phyloP scores from a whole-genome alignment of 2,329 filamentous ascomycete genomes.

The Neurospora sp. region DNA sequence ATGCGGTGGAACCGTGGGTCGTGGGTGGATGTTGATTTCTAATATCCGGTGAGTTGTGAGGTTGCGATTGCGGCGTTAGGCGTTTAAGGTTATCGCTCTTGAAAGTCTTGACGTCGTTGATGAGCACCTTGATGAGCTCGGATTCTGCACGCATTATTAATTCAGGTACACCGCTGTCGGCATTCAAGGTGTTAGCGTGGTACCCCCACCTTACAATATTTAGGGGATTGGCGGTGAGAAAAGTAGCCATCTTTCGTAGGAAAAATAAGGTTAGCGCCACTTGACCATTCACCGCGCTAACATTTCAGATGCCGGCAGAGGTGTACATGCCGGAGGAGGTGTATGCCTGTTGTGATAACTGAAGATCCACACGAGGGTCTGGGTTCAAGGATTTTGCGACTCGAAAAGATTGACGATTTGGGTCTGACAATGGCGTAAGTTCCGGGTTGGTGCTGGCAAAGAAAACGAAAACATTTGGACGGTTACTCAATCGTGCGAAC shows the following conservation, averaged over 20 bases:
- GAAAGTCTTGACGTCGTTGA: background rate
- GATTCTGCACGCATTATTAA: background rate
- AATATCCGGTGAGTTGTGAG: background rate
- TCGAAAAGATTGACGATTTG: background rate
- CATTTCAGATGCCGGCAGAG: too few species aligned
- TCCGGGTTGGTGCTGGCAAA: background rate
- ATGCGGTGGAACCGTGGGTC: background rate
- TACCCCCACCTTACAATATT: background rate
- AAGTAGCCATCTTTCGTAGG: background rate
- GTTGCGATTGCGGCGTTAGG: background rate
- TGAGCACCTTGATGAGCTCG: background rate
- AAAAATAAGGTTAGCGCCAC: too few species aligned
- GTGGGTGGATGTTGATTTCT: background rate
- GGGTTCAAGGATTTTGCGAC: background rate
- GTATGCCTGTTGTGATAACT: background rate
- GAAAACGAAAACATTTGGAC: background rate
- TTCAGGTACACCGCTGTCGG: background rate
- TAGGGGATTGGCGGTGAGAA: background rate
- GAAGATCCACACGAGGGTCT: background rate
- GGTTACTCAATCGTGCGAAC: background rate
- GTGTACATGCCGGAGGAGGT: too few species aligned
- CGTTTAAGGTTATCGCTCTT: background rate
- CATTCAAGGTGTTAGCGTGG: background rate
- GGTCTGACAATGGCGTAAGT: background rate
- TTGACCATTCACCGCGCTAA: too few species aligned